Base-by-base conservation (phyloP, 768 basidiomycete genomes). In the Boletus rubropictus region DNA sequence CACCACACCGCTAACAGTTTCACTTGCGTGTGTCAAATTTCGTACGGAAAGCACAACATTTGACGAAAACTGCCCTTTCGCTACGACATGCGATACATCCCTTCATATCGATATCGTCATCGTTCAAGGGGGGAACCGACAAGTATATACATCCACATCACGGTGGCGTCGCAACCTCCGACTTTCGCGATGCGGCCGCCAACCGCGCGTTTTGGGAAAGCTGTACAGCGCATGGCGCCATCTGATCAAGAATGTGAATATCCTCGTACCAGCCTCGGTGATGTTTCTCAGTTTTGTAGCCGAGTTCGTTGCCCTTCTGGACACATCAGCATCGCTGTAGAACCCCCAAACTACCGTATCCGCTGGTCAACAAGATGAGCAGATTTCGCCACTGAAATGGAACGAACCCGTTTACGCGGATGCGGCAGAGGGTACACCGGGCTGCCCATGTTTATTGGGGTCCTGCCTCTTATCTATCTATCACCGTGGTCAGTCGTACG, bases 391-490 rank as follows among this genome's bases (percentile, higher is more conserved):
- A 32, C 14, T 18, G 15, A 42, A 28, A 39, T 21, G 31, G 17
- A 45, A 21, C 7, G 21, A 20, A 7, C 4, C 20, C 12, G 24
- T 18, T 25, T 15, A 42, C 22, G 40, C 44, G 17, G 43, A 42
- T 39, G 55, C 37, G 51, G 59, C 49, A 50, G 40, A 60, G 58
- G 49, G 48, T 10, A 42, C 33, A 28, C n/a, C 25, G 14, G 7
- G 28, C 33, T 38, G 43, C 51, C 38, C 54, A 43, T 31, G 15
- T 32, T n/a, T 58, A 33, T 32, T 17, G 58, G 59, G 58, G 55
- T 57, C 55, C 48, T 22, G 32, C 39, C 37, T 28, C 44, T 57
- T 61, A 54, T 58, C 55, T 39, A 22, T 42, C 20, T 36, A 35
- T 34, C 39, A 29, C 39, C 27, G 33, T 29, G 29, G 25, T 42